These are phyloP conservation scores for Aspergillus sp. DNA, from an alignment of 2,329 filamentous ascomycete species.

Conservation along the genomic window DNA sequence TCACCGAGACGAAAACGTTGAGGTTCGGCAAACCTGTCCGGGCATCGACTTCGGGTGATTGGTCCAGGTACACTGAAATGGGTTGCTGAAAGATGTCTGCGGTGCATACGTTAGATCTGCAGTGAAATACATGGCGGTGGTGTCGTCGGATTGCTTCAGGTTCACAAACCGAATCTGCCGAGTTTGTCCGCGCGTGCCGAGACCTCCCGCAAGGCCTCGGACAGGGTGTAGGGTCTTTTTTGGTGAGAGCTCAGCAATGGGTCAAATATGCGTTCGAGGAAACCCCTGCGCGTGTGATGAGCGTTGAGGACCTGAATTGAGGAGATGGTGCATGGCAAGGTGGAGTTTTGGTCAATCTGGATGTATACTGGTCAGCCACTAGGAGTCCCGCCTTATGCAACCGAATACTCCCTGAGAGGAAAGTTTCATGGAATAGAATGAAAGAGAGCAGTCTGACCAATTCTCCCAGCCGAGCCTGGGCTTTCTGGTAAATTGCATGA, in stretches of 20 bases:
- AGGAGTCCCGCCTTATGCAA: not conserved
- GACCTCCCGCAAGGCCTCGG: constrained; percentile 73
- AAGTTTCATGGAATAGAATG: not conserved
- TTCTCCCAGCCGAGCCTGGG: constrained; percentile 63
- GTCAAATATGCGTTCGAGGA: constrained; percentile 77
- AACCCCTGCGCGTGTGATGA: constrained; percentile 75
- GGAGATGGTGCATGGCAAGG: constrained; percentile 82
- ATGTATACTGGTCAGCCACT: constrained; percentile 9
- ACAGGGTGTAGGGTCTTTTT: constrained; percentile 70
- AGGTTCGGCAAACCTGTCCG: constrained; percentile 67
- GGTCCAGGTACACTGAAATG: constrained; percentile 79
- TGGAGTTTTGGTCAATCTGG: constrained; percentile 77
- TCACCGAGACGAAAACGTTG: constrained; percentile 74
- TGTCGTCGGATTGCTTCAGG: not conserved
- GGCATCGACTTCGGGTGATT: constrained; percentile 67
- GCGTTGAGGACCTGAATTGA: constrained; percentile 82
- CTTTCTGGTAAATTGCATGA: constrained; percentile 59
- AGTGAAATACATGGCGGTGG: not conserved
- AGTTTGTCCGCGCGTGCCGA: constrained; percentile 71
- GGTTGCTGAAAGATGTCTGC: constrained; percentile 83
- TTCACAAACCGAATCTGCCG: constrained; percentile 68
- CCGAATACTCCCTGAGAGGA: constrained; percentile 1
- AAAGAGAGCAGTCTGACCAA: constrained; percentile 51
- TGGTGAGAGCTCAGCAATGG: constrained; percentile 71
- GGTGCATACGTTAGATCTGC: constrained; percentile 15